Conservation (phyloP, 2,329 filamentous ascomycete species). For the Ophiostoma perfectum region DNA sequence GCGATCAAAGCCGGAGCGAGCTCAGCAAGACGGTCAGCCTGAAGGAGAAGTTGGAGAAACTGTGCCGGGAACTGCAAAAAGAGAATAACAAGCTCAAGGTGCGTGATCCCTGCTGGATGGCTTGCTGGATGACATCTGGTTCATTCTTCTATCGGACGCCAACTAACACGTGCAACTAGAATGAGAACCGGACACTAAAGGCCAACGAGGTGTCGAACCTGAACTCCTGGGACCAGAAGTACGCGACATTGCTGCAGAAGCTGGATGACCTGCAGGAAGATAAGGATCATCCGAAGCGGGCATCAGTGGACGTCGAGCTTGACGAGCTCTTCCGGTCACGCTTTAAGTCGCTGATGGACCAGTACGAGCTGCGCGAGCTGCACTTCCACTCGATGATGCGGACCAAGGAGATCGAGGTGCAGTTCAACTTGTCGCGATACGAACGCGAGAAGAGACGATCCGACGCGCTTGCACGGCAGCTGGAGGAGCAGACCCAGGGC, state of each 20-base stretch:
- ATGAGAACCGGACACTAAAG: conserved; percentile 88
- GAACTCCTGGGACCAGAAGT: conserved; percentile 76
- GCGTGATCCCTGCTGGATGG: neutral
- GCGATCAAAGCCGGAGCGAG: conserved; percentile 82
- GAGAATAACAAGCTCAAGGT: conserved; percentile 99
- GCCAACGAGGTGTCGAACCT: conserved; percentile 80
- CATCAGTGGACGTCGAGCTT: conserved; percentile 76
- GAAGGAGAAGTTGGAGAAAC: conserved; percentile 94
- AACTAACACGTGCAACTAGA: conserved; percentile 42
- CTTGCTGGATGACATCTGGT: too few species aligned
- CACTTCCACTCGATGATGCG: conserved; percentile 90
- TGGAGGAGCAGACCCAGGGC: conserved; percentile 87
- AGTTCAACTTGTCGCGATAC: conserved; percentile 80
- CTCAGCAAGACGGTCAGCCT: conserved; percentile 83
- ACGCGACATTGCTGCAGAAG: conserved; percentile 72
- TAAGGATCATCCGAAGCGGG: conserved; percentile 75
- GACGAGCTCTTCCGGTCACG: conserved; percentile 83
- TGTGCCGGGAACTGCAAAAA: conserved; percentile 87
- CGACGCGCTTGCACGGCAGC: conserved; percentile 74
- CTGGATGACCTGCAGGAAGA: conserved; percentile 84
- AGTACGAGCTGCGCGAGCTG: conserved; percentile 91
- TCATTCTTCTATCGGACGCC: neutral
- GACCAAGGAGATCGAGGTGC: conserved; percentile 92
- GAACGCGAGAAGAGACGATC: conserved; percentile 87
- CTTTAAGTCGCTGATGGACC: conserved; percentile 94